Evolutionary conservation across 1,284 basidiomycete genomes (phyloP), one percentile per base, ranked within the genome.

Genomic region (Schizophyllum amplum): DNA sequence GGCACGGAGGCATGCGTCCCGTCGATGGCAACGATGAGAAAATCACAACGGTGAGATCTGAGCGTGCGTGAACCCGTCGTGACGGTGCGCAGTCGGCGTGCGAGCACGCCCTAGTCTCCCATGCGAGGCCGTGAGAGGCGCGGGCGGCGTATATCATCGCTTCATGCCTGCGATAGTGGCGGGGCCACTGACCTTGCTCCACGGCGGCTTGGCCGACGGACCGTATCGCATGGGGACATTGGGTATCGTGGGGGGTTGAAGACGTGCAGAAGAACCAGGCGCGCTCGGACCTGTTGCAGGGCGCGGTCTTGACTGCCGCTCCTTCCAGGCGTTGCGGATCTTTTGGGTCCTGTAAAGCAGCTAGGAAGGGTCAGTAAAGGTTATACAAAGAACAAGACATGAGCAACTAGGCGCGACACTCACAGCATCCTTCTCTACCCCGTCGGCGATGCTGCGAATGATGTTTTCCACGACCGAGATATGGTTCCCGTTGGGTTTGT

Each of bases 401-500:
- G 54, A 9, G 20, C 24, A 20, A 20, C 13, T 22, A 20, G 2
- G 22, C 51, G 55, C 11, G 57, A 47, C 46, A 59, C 86, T 68
- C 66, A 94, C 92, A 60, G 76, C 77, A 25, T 90, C 83, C 66
- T 89, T 87, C 66, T 96, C 92, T 26, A 97, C 92, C 4, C 94
- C 94, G 68, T 97, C 94, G 46, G 83, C 80, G 61, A 96, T 97
- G 65, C 86, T 94, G 61, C 86, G 77, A 55, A 96, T 82, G 65
- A 97, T 92, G 63, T 87, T 90, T 56, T 88, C 82, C 50, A 97
- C 92, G 55, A 93, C 85, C 47, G 72, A 79, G 58, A 80, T 81
- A 71, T 92, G 92, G 71, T 98, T 98, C 25, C 90, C 94, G 63
- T 93, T 74, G 3, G 83, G 87, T 69, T 98, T 98, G 72, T 98